Conservation (phyloP, 2,329 filamentous ascomycete genomes). For the Xylaria arbuscula region DNA sequence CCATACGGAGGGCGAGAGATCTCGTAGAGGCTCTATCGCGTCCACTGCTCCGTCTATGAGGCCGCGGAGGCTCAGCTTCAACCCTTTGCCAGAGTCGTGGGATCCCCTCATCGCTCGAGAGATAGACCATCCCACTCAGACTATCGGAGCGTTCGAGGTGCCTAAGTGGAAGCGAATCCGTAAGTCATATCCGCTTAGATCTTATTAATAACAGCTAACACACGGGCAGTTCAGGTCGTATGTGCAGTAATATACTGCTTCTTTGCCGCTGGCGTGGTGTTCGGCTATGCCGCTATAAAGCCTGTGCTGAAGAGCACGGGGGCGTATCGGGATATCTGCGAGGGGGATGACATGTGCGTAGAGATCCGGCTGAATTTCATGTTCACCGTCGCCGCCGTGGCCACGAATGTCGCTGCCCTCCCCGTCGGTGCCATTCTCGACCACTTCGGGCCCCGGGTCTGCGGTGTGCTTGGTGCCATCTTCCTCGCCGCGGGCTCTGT, state of each 20-base stretch:
- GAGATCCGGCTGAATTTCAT: constrained; percentile 83
- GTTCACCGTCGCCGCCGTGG: constrained; percentile 91
- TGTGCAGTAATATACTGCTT: constrained; percentile 78
- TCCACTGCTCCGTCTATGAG: constrained; percentile 59
- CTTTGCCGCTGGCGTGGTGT: constrained; percentile 81
- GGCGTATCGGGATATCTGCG: constrained; percentile 74
- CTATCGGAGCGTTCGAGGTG: constrained; percentile 65
- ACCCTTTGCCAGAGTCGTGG: constrained; percentile 65
- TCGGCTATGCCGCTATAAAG: constrained; percentile 87
- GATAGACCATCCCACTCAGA: constrained; percentile 55
- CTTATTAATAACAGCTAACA: constrained; percentile 4
- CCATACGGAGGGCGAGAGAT: constrained; percentile 52
- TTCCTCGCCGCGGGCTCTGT: constrained; percentile 77
- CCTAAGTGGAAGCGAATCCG: constrained; percentile 65
- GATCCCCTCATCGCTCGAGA: constrained; percentile 56
- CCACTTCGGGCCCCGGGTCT: constrained; percentile 80
- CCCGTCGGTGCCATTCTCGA: constrained; percentile 89
- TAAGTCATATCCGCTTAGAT: constrained; percentile 49
- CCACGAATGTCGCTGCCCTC: constrained; percentile 86
- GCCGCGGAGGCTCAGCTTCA: constrained; percentile 64
- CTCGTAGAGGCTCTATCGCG: constrained; percentile 53
- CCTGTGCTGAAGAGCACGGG: constrained; percentile 79
- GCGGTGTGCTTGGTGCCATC: constrained; percentile 75
- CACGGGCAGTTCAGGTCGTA: constrained; percentile 71
- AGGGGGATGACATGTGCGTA: constrained; percentile 56